Evolutionary conservation across 2,329 filamentous ascomycete species (phyloP).

Genomic region (Ophiostoma quercus): DNA sequence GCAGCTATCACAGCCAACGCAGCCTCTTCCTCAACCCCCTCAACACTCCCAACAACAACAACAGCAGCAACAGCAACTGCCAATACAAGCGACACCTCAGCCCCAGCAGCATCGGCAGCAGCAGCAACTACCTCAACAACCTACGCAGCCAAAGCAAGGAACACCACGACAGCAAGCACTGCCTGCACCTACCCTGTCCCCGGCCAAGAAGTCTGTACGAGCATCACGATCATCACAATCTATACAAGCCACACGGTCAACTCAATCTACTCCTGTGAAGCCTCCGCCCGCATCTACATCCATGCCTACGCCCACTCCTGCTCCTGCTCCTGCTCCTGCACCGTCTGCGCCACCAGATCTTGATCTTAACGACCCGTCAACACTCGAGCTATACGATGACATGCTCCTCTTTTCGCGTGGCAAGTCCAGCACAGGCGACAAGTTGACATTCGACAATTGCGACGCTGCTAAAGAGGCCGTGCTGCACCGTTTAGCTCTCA

Average conservation of each 20-base stretch:
- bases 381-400: conserved; percentile 30
- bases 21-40: background rate
- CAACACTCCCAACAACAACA: background rate
- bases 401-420: conserved; percentile 30
- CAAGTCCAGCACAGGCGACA: conserved; percentile 27
- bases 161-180: background rate
- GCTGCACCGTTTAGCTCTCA: conserved; percentile 31
- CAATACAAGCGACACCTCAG: background rate
- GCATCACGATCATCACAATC: background rate
- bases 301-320: too few species aligned
- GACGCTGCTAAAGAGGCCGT: conserved; percentile 31
- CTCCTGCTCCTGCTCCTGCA: background rate
- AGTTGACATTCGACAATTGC: conserved; percentile 31
- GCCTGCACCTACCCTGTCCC: background rate
- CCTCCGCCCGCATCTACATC: background rate
- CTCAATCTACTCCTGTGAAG: background rate
- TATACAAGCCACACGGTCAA: background rate
- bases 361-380: conserved; percentile 27
- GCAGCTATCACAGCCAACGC: background rate
- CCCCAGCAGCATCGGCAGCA: background rate
- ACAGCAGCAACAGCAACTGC: background rate
- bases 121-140: background rate
- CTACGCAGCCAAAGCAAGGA: background rate
- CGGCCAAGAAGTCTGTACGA: background rate
- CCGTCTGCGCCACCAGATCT: conserved; percentile 10